Conservation (phyloP, 345 rosid species). For the Mercurialis annua region DNA sequence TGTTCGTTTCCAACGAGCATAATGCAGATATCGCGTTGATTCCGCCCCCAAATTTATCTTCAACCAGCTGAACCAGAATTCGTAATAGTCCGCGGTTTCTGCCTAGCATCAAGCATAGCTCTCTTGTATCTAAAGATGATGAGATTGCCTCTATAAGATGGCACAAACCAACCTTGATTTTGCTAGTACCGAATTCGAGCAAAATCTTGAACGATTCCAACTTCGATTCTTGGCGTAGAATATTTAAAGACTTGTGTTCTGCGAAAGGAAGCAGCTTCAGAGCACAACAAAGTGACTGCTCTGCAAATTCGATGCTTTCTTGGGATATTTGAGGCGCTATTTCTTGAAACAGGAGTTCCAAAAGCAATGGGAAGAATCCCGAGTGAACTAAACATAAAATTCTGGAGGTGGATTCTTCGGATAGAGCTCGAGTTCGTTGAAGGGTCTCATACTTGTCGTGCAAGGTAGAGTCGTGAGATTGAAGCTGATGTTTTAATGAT, state of each 20-base stretch:
- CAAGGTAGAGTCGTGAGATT: constrained; percentile 29
- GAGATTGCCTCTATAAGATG: constrained; percentile 41
- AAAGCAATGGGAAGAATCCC: constrained; percentile 44
- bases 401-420: constrained; percentile 28
- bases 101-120: constrained; percentile 34
- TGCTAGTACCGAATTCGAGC: constrained; percentile 34
- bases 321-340: constrained; percentile 20
- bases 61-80: constrained; percentile 26
- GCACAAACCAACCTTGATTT: constrained; percentile 39
- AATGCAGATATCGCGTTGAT: constrained; percentile 43
- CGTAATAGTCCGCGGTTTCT: constrained; percentile 18
- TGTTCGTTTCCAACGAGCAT: constrained; percentile 36
- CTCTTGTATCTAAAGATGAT: constrained; percentile 37
- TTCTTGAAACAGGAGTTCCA: constrained; percentile 37
- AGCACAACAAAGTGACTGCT: constrained; percentile 36
- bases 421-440: constrained; percentile 21
- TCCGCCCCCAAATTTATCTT: constrained; percentile 28
- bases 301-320: constrained; percentile 31
- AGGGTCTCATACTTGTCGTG: constrained; percentile 33
- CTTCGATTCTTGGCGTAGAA: constrained; percentile 39
- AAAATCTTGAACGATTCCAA: constrained; percentile 31
- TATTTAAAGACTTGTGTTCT: constrained; percentile 26
- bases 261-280: constrained; percentile 32
- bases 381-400: constrained; percentile 28
- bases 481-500: constrained; percentile 37